Evolutionary conservation across 768 basidiomycete species (phyloP).

Genomic region (Calocybe cyanea): DNA sequence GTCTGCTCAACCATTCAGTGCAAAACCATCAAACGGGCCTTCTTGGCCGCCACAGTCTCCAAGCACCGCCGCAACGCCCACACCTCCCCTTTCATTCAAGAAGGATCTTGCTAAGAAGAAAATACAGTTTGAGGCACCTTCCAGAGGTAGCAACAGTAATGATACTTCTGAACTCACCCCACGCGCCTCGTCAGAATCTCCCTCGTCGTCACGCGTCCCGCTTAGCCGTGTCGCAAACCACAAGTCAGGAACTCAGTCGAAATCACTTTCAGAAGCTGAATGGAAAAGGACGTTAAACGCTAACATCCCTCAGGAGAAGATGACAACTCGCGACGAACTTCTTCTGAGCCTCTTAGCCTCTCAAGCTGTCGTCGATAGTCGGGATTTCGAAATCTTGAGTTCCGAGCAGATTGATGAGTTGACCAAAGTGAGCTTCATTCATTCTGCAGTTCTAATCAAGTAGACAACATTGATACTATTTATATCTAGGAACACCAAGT

Average conservation of each 20-base stretch:
- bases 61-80: slow-evolving; percentile 26
- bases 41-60: slow-evolving; percentile 45
- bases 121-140: slow-evolving; percentile 11
- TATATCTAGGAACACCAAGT: slow-evolving; percentile 67
- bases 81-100: slow-evolving; percentile 46
- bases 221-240: slow-evolving; percentile 9
- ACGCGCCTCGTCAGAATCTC: slow-evolving; percentile 21
- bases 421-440: slow-evolving; percentile 38
- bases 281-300: slow-evolving; percentile 31
- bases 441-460: not conserved
- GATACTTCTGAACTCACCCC: slow-evolving; percentile 11
- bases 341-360: slow-evolving; percentile 88
- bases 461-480: slow-evolving; percentile 4
- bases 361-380: slow-evolving; percentile 91
- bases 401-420: slow-evolving; percentile 47
- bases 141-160: no score
- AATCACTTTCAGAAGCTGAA: slow-evolving; percentile 24
- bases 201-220: slow-evolving; percentile 14
- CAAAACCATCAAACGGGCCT: slow-evolving; percentile 27
- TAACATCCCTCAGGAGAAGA: slow-evolving; percentile 29
- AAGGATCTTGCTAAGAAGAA: slow-evolving; percentile 42
- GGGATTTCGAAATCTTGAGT: slow-evolving; percentile 71
- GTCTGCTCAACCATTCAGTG: slow-evolving; percentile 20
- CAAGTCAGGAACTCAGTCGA: slow-evolving; percentile 11
- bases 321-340: slow-evolving; percentile 76